Evolutionary conservation across 2,329 filamentous ascomycete species (phyloP).

Genomic region (Xylariaceae sp.): DNA sequence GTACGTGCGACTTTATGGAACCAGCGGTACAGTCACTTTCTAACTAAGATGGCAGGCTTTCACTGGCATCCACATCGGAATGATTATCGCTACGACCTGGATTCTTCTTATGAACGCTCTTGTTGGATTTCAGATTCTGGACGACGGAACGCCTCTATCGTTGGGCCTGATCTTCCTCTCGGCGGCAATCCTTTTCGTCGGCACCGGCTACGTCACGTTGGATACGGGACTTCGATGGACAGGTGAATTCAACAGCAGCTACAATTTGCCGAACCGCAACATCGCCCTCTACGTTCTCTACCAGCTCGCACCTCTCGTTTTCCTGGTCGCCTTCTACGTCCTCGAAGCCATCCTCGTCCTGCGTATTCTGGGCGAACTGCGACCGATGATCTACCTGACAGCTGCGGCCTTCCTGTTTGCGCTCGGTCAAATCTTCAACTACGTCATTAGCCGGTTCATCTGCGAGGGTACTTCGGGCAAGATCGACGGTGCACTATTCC

Average conservation of each 20-base stretch:
- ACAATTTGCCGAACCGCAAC: conserved; percentile 57
- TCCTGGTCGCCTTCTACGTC: conserved; percentile 81
- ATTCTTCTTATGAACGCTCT: conserved; percentile 85
- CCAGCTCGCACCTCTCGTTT: conserved; percentile 80
- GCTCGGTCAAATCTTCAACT: conserved; percentile 92
- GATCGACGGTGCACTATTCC: conserved; percentile 89
- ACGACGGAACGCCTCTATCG: conserved; percentile 86
- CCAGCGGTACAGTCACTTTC: not conserved
- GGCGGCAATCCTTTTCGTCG: conserved; percentile 68
- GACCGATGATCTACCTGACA: conserved; percentile 85
- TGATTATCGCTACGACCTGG: conserved; percentile 85
- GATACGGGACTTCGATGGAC: conserved; percentile 90
- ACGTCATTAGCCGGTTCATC: conserved; percentile 84
- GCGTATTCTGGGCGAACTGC: conserved; percentile 76
- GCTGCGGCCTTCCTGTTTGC: conserved; percentile 77
- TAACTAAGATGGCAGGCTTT: conserved; percentile 58
- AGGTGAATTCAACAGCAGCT: conserved; percentile 63
- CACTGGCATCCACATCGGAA: conserved; percentile 81
- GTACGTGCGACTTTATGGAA: conserved; percentile 46
- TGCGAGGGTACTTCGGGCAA: conserved; percentile 77
- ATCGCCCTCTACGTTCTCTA: conserved; percentile 93
- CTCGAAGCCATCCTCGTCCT: conserved; percentile 81
- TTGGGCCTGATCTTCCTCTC: conserved; percentile 70
- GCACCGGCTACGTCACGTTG: conserved; percentile 90
- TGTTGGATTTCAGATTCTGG: conserved; percentile 87